Evolutionary conservation across 2,329 filamentous ascomycete genomes (phyloP).

Genomic region (Colletotrichum plurivorum): DNA sequence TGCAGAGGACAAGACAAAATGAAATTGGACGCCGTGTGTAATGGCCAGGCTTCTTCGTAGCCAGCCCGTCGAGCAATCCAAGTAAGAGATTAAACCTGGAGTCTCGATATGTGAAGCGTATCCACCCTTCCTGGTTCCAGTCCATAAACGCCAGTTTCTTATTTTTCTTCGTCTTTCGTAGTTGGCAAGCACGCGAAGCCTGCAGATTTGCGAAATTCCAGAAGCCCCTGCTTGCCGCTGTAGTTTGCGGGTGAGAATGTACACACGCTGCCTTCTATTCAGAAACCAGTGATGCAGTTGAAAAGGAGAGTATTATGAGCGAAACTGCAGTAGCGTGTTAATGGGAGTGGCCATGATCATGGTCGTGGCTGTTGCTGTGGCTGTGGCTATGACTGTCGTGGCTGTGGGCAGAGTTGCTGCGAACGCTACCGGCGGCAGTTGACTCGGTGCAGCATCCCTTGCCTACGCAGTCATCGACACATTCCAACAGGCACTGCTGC

Average conservation of each 20-base stretch:
- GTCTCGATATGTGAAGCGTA: constrained; percentile 4
- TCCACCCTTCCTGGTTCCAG: constrained; percentile 21
- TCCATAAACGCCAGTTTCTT: constrained; percentile 32
- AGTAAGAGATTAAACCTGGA: background rate
- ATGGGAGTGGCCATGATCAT: constrained; percentile 30
- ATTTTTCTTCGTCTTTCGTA: background rate
- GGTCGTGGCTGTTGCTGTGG: constrained; percentile 19
- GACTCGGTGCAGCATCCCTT: constrained; percentile 59
- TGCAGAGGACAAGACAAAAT: background rate
- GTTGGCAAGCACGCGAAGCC: constrained; percentile 1
- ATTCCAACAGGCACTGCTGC: constrained; percentile 65
- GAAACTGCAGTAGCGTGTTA: background rate
- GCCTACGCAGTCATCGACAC: constrained; percentile 63
- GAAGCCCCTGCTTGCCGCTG: constrained; percentile 12
- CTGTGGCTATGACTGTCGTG: constrained; percentile 34
- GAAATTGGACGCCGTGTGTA: background rate
- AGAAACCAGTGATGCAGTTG: constrained; percentile 8
- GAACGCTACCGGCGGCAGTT: constrained; percentile 49
- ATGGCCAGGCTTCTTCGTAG: background rate
- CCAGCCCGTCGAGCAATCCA: background rate
- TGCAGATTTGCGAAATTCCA: constrained; percentile 1
- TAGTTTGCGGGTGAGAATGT: background rate
- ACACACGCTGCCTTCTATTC: constrained; percentile 3
- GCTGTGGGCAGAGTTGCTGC: constrained; percentile 48
- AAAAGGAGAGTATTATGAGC: constrained; percentile 3